Base-by-base conservation (phyloP, 1,139 yeast species). In the Waltiozyma solani region DNA sequence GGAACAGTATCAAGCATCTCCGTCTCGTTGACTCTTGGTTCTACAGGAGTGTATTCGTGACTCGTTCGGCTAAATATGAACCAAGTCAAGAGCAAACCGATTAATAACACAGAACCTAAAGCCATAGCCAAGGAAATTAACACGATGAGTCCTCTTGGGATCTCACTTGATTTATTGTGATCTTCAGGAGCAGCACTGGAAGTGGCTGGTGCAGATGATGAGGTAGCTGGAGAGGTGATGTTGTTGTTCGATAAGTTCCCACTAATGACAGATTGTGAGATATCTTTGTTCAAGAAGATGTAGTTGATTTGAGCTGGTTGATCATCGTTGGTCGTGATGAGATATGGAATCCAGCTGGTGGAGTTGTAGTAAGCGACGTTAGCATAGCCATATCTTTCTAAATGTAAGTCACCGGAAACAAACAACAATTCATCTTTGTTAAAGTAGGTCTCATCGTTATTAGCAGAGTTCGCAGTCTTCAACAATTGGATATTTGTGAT, bases 121-220 rank as follows among this genome's bases (percentile, higher is more conserved):
- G 97, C 89, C 53, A 91, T 73, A 0, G 96, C 97, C 41, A 87
- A 69, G 0, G 95, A 81, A 30, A 91, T 76, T 25, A 95, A 80
- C 8, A 87, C 95, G 17, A 89, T 87, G 56, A 79, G 85, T 1
- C 97, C 97, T 18, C 71, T 57, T 47, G 59, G 54, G 50, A 67
- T 52, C 49, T 58, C 51, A 18, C 44, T 38, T 18, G 42, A 51
- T 45, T 32, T 47, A 31, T 42, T 40, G 37, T 42, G 50, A 39
- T 22, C 42, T 44, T 42, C 49, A 40, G 52, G 43, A 40, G 51
- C 49, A 35, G 47, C 56, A 37, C 53, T 46, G 42, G 55, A 36
- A 3, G 52, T 21, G 4, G 55, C 37, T 2, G 53, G 34, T 2
- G 54, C 31, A 3, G 58, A 33, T 2, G 42, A 24, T 9, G 58